A percentile compares a stretch with the other conserved stretches of the same genome.
Evolutionary conservation across 208 protist genomes (phyloP).

Genomic region (Tritrichomonas foetus): DNA sequence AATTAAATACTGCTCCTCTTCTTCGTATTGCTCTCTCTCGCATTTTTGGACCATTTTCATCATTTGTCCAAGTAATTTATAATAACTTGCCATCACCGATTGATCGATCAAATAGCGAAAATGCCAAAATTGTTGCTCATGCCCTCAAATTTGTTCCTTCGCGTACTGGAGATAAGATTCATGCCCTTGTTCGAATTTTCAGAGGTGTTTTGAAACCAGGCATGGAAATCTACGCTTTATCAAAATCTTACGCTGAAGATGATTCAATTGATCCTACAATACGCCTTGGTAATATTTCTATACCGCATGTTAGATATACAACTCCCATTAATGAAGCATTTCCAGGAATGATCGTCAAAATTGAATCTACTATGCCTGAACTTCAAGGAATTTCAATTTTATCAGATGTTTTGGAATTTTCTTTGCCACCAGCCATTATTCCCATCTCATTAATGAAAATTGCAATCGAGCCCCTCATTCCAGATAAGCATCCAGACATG

Average conservation of each 20-base stretch:
- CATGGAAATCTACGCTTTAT: neutral
- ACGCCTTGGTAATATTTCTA: neutral
- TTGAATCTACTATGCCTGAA: neutral
- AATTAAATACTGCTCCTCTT: constrained; percentile 6
- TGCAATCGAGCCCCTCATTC: constrained; percentile 88
- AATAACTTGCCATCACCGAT: neutral
- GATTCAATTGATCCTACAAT: neutral
- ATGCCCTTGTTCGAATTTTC: neutral
- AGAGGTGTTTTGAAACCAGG: neutral
- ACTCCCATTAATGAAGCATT: neutral
- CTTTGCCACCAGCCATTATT: neutral
- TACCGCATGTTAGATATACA: neutral
- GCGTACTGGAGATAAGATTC: neutral
- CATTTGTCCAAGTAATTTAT: neutral
- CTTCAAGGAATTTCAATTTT: neutral
- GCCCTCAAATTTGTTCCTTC: neutral
- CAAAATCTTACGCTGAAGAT: neutral
- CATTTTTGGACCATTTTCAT: neutral
- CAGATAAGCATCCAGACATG: constrained; percentile 80
- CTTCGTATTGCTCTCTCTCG: neutral
- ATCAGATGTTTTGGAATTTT: neutral
- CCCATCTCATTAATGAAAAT: constrained; percentile 71
- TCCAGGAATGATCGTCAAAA: neutral
- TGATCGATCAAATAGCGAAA: neutral
- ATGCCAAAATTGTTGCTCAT: neutral